Percentiles rank a stretch among this genome's conserved stretches.
Conservation (phyloP, 306 rosid genomes). For the Quercus gilva region DNA sequence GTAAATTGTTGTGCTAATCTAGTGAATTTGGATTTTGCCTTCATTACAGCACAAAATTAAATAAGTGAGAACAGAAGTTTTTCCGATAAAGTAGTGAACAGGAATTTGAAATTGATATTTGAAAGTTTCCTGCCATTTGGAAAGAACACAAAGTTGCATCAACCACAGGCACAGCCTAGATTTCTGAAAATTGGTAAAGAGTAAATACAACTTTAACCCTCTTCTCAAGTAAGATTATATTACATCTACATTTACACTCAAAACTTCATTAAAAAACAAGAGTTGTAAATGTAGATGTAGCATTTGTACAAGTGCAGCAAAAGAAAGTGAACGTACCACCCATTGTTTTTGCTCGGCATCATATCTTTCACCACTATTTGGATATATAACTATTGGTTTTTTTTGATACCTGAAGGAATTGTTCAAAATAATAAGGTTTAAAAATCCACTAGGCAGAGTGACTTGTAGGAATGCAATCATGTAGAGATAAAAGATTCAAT, state of each 20-base stretch:
- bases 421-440: constrained; percentile 3
- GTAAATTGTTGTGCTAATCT: background rate
- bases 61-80: background rate
- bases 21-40: background rate
- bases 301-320: constrained; percentile 2
- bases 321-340: constrained; percentile 45
- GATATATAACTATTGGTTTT: constrained; percentile 55
- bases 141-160: background rate
- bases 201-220: background rate
- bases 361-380: constrained; percentile 65
- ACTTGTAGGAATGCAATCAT: background rate
- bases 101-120: background rate
- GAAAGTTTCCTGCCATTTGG: background rate
- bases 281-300: background rate
- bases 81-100: background rate
- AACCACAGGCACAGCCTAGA: too few relatives aligned
- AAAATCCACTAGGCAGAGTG: constrained; percentile 6
- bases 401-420: constrained; percentile 44
- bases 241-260: background rate
- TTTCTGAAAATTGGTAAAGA: background rate
- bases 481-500: constrained; percentile 2
- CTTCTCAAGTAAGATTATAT: background rate
- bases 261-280: constrained; percentile 10
- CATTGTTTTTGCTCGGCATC: constrained; percentile 39
- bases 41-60: background rate